A percentile compares a stretch with the other conserved stretches of the same genome.
phyloP scores from a whole-genome alignment of 495 filamentous ascomycete genomes.

The Barbatosphaeria neglecta region DNA sequence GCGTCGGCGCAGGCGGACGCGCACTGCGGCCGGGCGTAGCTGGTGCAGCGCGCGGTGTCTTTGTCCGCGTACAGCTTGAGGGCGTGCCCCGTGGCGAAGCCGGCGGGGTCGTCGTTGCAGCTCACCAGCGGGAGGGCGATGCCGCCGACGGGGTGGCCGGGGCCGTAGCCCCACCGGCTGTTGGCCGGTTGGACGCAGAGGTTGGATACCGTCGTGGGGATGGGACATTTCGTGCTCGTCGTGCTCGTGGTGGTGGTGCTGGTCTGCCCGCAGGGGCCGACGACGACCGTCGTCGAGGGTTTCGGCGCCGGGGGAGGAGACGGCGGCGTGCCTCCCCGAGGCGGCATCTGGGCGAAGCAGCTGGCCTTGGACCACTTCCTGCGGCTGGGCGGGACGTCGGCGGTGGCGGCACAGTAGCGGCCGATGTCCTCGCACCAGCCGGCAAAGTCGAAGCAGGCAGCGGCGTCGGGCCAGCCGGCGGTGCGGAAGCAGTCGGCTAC shows the following conservation, averaged over 20 bases:
- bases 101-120: conserved; percentile 33
- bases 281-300: conserved; percentile 17
- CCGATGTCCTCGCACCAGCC: conserved; percentile 29
- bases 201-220: conserved; percentile 31
- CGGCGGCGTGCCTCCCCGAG: conserved; percentile 11
- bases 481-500: conserved; percentile 34
- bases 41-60: conserved; percentile 22
- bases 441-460: conserved; percentile 31
- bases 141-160: conserved; percentile 33
- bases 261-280: conserved; percentile 18
- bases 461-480: conserved; percentile 33
- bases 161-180: conserved; percentile 20
- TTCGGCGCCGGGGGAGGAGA: too few relatives aligned
- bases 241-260: conserved; percentile 17
- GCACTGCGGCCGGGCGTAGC: conserved; percentile 17
- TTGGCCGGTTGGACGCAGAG: conserved; percentile 33
- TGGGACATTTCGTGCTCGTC: conserved; percentile 16
- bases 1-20: conserved; percentile 31
- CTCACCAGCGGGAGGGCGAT: conserved; percentile 35
- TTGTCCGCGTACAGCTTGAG: conserved; percentile 35
- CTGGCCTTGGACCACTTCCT: conserved; percentile 18
- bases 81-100: conserved; percentile 18
- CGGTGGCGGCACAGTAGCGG: conserved; percentile 23
- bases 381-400: conserved; percentile 7
- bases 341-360: conserved; percentile 27